Evolutionary conservation across 257 asterid genomes (phyloP).

Genomic region (Solanum rostratum): DNA sequence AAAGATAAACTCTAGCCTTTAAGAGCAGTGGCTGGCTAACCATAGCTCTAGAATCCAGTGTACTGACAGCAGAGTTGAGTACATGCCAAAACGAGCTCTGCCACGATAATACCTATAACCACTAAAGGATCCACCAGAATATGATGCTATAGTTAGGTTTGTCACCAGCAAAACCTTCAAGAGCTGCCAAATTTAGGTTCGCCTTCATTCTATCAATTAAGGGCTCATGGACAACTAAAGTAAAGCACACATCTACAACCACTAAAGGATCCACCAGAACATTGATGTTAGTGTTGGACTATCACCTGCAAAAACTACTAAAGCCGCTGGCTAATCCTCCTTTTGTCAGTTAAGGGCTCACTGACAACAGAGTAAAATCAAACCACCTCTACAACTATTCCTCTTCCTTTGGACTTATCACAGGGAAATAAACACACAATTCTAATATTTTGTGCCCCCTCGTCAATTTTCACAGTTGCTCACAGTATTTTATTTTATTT

Average conservation of each 20-base stretch:
- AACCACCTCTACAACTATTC: neutral
- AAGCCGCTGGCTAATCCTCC: neutral
- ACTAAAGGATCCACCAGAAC: neutral
- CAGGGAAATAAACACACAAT: neutral
- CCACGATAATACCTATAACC: neutral
- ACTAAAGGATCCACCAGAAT: neutral
- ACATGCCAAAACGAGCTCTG: neutral
- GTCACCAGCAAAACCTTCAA: neutral
- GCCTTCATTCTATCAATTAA: neutral
- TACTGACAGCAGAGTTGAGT: neutral
- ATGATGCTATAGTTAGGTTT: neutral
- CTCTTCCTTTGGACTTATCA: neutral
- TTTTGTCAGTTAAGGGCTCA: neutral
- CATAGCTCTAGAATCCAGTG: neutral
- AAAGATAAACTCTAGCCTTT: neutral
- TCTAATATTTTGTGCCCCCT: neutral
- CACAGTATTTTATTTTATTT: neutral
- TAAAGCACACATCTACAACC: neutral
- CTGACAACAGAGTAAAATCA: neutral
- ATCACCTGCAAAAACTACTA: neutral
- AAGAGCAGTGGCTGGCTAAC: neutral
- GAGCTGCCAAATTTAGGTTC: neutral
- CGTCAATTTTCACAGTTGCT: neutral
- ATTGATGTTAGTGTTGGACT: neutral
- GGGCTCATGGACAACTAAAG: neutral